Conservation (phyloP, 768 basidiomycete species). For the Hortiboletus campestris region DNA sequence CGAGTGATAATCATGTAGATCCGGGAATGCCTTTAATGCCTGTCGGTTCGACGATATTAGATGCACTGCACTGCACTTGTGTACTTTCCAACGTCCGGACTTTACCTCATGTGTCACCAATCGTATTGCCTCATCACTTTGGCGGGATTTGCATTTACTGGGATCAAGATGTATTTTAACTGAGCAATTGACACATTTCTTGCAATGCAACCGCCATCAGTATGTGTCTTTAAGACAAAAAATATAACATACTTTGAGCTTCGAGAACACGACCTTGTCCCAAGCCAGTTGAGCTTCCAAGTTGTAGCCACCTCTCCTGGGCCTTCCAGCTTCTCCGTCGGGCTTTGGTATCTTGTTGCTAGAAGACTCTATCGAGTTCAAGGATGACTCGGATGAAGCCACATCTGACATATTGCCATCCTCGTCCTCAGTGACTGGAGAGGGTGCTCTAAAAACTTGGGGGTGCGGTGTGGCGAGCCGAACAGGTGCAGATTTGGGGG, state of each 20-base stretch:
- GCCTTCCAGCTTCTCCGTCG: constrained; percentile 1
- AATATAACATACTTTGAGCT: neutral
- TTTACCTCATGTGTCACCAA: too few relatives aligned
- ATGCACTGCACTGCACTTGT: too few relatives aligned
- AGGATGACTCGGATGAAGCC: neutral
- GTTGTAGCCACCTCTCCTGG: constrained; percentile 5
- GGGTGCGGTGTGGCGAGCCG: neutral
- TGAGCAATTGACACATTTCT: too few relatives aligned
- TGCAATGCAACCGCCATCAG: too few relatives aligned
- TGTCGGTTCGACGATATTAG: too few relatives aligned
- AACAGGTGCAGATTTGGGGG: neutral
- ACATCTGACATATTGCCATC: neutral
- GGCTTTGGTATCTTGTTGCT: constrained; percentile 6
- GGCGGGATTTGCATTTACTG: too few relatives aligned
- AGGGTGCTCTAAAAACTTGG: neutral
- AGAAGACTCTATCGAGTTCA: neutral
- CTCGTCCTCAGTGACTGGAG: neutral
- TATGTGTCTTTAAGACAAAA: too few relatives aligned
- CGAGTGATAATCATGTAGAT: too few relatives aligned
- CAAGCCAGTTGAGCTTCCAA: constrained; percentile 5
- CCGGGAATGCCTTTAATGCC: too few relatives aligned
- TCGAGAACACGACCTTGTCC: neutral
- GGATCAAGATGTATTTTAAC: too few relatives aligned
- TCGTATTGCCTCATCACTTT: too few relatives aligned
- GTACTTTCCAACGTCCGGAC: too few relatives aligned